These are phyloP conservation scores for Solanum peruvianum DNA, from an alignment of 257 asterid genomes.

Conservation along the genomic window DNA sequence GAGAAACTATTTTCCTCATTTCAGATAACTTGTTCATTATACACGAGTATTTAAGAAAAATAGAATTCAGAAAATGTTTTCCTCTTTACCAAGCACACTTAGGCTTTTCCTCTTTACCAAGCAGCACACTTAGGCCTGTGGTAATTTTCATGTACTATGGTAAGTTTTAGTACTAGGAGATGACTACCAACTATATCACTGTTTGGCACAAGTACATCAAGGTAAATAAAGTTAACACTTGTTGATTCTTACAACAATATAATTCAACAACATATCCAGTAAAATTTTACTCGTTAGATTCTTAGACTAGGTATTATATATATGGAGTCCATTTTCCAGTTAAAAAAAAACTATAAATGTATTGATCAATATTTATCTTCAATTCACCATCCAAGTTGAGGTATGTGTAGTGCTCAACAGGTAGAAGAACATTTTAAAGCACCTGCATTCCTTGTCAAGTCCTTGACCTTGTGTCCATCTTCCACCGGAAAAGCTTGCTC, in stretches of 20 bases:
- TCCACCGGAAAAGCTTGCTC: slow-evolving; percentile 56
- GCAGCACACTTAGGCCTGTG: no score
- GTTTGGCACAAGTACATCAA: not conserved
- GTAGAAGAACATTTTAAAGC: slow-evolving; percentile 41
- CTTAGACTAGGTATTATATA: not conserved
- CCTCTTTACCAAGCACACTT: no score
- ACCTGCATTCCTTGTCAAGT: slow-evolving; percentile 55
- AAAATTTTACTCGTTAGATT: not conserved
- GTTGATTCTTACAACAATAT: not conserved
- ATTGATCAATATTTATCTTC: not conserved
- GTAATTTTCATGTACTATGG: not conserved
- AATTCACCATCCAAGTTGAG: not conserved
- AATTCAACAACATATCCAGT: not conserved
- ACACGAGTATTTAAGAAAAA: no score
- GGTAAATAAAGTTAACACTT: not conserved
- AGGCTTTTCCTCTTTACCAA: no score
- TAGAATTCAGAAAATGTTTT: no score
- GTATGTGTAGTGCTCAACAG: slow-evolving; percentile 19
- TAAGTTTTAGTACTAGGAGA: not conserved
- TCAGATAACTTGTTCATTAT: no score
- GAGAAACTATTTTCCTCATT: no score
- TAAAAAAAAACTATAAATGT: not conserved
- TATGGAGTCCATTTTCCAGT: not conserved
- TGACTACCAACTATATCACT: not conserved
- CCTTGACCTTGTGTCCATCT: slow-evolving; percentile 33